These are phyloP conservation scores for Plantago elongata DNA, from an alignment of 257 asterid species.

Conservation along the genomic window DNA sequence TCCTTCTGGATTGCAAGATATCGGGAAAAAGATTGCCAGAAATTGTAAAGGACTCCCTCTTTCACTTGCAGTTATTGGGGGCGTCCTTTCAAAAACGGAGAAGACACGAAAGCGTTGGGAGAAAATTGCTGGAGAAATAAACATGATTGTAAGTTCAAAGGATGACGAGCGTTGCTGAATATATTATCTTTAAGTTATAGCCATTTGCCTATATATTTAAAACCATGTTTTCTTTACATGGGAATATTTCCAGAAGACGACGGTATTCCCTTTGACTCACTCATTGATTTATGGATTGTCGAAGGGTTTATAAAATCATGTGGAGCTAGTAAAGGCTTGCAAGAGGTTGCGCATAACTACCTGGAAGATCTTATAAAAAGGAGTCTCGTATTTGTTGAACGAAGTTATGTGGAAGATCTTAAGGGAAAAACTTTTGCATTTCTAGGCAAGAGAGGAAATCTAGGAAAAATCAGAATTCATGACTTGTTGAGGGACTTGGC, in stretches of 20 bases:
- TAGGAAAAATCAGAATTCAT: background rate
- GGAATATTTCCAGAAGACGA: background rate
- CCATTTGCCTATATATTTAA: constrained; percentile 1
- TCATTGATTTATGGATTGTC: background rate
- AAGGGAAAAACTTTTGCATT: background rate
- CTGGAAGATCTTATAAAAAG: too few relatives aligned
- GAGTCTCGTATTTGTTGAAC: background rate
- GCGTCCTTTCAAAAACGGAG: constrained; percentile 17
- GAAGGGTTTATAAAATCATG: background rate
- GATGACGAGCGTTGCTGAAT: background rate
- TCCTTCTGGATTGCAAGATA: constrained; percentile 16
- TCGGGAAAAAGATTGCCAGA: constrained; percentile 16
- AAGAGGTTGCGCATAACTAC: background rate
- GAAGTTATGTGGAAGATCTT: background rate
- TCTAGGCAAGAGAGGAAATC: background rate
- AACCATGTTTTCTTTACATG: constrained; percentile 4
- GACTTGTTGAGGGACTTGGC: background rate
- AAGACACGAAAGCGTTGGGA: constrained; percentile 7
- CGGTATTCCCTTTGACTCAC: background rate
- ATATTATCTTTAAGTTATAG: background rate
- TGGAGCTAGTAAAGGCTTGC: background rate
- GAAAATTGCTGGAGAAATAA: background rate
- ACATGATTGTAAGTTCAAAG: background rate
- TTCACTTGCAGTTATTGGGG: constrained; percentile 24
- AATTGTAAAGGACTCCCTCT: constrained; percentile 27